Conservation (phyloP, 1,284 basidiomycete species). For the Caloboletus inedulis region DNA sequence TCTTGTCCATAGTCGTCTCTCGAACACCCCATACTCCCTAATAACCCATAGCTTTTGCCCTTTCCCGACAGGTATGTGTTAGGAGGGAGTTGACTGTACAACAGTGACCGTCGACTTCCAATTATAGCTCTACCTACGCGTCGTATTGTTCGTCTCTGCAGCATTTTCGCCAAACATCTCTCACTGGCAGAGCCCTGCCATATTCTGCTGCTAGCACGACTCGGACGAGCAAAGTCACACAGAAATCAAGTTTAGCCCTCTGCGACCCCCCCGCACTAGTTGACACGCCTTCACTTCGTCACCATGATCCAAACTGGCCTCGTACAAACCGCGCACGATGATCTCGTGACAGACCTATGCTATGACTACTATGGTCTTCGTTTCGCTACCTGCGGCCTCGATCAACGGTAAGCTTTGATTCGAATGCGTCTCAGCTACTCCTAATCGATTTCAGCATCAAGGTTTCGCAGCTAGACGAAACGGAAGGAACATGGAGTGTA, state of each 20-base stretch:
- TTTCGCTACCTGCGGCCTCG: slow-evolving; percentile 72
- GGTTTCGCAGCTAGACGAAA: slow-evolving; percentile 73
- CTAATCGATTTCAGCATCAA: slow-evolving; percentile 54
- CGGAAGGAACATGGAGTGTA: slow-evolving; percentile 65
- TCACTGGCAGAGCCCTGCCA: neutral
- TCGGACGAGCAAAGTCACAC: neutral
- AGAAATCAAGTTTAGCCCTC: neutral
- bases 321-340: slow-evolving; percentile 70
- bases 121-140: no score
- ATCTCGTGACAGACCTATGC: slow-evolving; percentile 77
- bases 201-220: neutral
- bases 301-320: slow-evolving; percentile 72
- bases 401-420: slow-evolving; percentile 57
- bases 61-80: no score
- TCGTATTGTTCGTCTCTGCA: neutral
- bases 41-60: no score
- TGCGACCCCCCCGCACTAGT: no score
- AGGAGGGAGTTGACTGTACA: no score
- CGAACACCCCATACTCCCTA: no score
- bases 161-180: neutral
- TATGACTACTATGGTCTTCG: slow-evolving; percentile 89
- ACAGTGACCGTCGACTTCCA: no score
- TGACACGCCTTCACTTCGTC: neutral
- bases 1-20: no score
- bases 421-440: slow-evolving; percentile 5